Evolutionary conservation across 2,329 filamentous ascomycete genomes (phyloP), one percentile per base, ranked within the genome.

Genomic region (Escovopsis weberi): DNA sequence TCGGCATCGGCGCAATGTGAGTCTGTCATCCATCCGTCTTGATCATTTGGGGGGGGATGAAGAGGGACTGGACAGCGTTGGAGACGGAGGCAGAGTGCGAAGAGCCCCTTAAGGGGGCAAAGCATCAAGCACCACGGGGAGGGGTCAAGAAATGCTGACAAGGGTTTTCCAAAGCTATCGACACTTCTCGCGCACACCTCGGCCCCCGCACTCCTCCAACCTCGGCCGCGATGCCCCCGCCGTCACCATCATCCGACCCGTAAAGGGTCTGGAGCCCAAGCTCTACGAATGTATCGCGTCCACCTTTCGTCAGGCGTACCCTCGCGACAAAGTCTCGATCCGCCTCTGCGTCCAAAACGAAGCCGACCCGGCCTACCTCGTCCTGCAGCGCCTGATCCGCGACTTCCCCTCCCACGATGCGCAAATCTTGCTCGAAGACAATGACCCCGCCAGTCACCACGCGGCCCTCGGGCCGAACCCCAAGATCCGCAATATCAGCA

Each of bases 401-500:
- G 82, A 94, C 56, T 89, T 88, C 51, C 77, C 84, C 0, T 61
- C 66, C 11, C 73, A 77, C 51, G 80, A 94, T 61, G 80, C 78
- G 2, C 72, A 71, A 41, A 68, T 96, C 4, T 70, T 88, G 10
- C 69, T 95, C 39, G 89, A 95, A 64, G 75, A 83, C 40, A 82
- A 94, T 46, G 87, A 94, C 57, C 77, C 82, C 1, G 60, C 77
- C 28, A 65, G 94, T 8, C 72, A 76, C 42, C 72, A 70, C 28
- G 53, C 66, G 30, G 60, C 63, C 10, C 70, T 96, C 44, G 93
- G 93, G 0, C 91, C 91, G 1, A 98, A 98, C 55, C 91, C 91
- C n/a, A 98, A 98, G 67, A 93, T 98, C 52, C 74, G 91, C 40
- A 98, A 98, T 59, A 85, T 96, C 70, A 95, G 88, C 58, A 76